These are phyloP conservation scores for Stagonosporopsis chrysanthemi DNA, from an alignment of 2,329 filamentous ascomycete species.

Conservation along the genomic window DNA sequence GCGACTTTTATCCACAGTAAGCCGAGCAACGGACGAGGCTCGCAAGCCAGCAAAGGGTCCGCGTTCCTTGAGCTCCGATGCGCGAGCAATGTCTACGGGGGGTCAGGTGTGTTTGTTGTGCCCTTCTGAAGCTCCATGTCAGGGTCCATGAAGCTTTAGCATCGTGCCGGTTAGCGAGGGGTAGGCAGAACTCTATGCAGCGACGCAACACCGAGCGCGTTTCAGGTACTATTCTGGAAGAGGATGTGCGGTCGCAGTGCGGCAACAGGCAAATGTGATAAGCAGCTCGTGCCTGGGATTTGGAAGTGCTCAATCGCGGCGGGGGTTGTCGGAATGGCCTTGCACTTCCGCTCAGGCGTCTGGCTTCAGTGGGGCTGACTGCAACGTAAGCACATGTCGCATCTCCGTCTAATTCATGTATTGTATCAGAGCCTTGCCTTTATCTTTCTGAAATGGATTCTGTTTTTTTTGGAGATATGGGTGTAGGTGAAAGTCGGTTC, in stretches of 20 bases:
- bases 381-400: not conserved
- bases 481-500: not conserved
- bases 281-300: not conserved
- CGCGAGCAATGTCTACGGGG: not conserved
- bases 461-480: not conserved
- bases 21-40: not conserved
- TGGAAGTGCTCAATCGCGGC: not conserved
- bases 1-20: not conserved
- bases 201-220: constrained; percentile 9
- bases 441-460: not conserved
- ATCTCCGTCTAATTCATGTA: not conserved
- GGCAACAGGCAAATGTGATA: not conserved
- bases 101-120: not conserved
- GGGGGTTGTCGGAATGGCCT: no score
- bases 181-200: constrained; percentile 6
- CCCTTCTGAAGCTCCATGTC: not conserved
- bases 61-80: not conserved
- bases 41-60: not conserved
- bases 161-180: constrained; percentile 9
- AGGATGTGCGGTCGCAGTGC: not conserved
- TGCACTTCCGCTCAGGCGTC: not conserved
- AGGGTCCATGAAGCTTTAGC: constrained; percentile 6
- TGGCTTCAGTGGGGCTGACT: not conserved
- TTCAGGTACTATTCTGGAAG: constrained; percentile 2
- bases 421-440: not conserved